These are phyloP conservation scores for Fusarium albidum DNA, from an alignment of 2,329 filamentous ascomycete species.

Conservation along the genomic window DNA sequence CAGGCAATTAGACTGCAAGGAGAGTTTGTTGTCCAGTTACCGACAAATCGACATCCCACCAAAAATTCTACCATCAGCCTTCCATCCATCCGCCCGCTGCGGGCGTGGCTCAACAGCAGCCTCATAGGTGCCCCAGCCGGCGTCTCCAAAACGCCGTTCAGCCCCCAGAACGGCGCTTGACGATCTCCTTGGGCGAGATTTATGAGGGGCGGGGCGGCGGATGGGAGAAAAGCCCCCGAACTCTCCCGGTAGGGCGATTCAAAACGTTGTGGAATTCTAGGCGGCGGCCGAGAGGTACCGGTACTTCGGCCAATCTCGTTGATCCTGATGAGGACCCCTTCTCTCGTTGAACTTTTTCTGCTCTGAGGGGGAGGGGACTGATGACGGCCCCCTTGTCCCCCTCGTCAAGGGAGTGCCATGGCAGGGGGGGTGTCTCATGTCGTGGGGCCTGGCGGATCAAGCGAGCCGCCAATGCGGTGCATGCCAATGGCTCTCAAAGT, in stretches of 20 bases:
- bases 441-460: constrained; percentile 41
- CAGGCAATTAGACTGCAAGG: constrained; percentile 16
- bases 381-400: constrained; percentile 30
- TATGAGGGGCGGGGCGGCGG: neutral
- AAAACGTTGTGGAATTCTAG: constrained; percentile 9
- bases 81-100: constrained; percentile 38
- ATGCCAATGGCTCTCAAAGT: constrained; percentile 38
- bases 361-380: neutral
- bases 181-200: constrained; percentile 7
- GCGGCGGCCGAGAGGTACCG: constrained; percentile 28
- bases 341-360: constrained; percentile 24
- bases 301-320: constrained; percentile 25
- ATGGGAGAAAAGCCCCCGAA: constrained; percentile 32
- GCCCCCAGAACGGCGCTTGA: constrained; percentile 18
- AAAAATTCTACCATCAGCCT: constrained; percentile 36
- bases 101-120: constrained; percentile 40
- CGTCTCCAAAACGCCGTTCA: constrained; percentile 20
- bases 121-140: constrained; percentile 24
- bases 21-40: constrained; percentile 28
- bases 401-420: constrained; percentile 30
- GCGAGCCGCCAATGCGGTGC: constrained; percentile 39
- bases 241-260: constrained; percentile 35
- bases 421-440: constrained; percentile 34
- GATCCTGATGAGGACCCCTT: constrained; percentile 26
- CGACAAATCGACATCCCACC: constrained; percentile 37